Base-by-base conservation (phyloP, 768 basidiomycete species). In the Butyriboletus loyo region DNA sequence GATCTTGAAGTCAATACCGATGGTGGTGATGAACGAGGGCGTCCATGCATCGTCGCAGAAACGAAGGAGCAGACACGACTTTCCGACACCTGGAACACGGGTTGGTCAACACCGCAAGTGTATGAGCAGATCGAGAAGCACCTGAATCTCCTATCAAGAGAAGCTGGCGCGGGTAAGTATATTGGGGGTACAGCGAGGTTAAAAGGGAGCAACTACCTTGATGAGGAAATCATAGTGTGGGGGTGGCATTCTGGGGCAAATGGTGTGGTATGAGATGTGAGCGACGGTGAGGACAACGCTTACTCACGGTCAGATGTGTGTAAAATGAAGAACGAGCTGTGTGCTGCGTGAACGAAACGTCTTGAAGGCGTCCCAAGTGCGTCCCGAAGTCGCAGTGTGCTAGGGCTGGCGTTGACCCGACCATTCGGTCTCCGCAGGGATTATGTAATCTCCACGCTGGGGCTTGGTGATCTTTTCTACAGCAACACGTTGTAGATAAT, bases 41-140 rank as follows among this genome's bases (percentile, higher is more conserved):
- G 97, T 98, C 94, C 95, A 99, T 58, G 95, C 91, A 73, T 99
- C 97, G 77, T 98, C 97, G 70, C 94, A 98, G 84, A 99, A 99
- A 59, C 93, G 88, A 55, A 93, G 82, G 47, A 94, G 78, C n/a
- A 94, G 80, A 75, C 91, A 93, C 25, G 95, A 98, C 79, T 99
- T 95, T 57, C 96, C 93, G 63, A 97, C 95, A 74, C 93, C 93
- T 86, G 61, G 46, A 28, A 42, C 43, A 47, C 49, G 49, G 17
- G 22, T 61, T 31, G 36, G 66, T 72, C 1, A 43, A 50, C 34
- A 39, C 11, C 3, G 6, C 17, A 13, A 22, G 8, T 1, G 28
- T 30, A 43, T 7, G 1, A 43, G 47, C 21, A 35, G 42, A 30
- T 46, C 28, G 32, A 24, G 27, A 46, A 40, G 43, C 56, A 92